phyloP scores from a whole-genome alignment of 1,284 basidiomycete species.

The Ganoderma leucocontextum region DNA sequence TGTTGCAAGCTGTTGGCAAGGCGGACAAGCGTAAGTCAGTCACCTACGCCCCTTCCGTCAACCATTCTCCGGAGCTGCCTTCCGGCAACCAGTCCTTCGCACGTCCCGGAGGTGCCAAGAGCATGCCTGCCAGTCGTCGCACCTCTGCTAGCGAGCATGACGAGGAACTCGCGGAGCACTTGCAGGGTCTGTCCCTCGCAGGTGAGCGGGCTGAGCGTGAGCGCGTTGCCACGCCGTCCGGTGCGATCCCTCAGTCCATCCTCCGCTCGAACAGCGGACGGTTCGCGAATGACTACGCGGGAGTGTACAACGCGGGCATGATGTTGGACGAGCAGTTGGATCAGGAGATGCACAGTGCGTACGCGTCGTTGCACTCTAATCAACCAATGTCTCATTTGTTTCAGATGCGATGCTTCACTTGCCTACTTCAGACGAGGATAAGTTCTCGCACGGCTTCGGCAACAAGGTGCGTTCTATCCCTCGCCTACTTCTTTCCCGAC shows the following conservation, averaged over 20 bases:
- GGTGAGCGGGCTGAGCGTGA: conserved; percentile 59
- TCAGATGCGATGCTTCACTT: conserved; percentile 91
- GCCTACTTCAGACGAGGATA: conserved; percentile 92
- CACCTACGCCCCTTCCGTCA: conserved; percentile 80
- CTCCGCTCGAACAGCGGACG: conserved; percentile 57
- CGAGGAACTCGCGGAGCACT: conserved; percentile 78
- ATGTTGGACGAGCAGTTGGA: conserved; percentile 91
- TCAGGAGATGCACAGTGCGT: conserved; percentile 89
- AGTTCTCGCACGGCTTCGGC: conserved; percentile 67
- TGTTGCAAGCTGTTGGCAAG: conserved; percentile 71
- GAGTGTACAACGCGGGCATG: conserved; percentile 81
- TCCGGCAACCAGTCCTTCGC: conserved; percentile 60
- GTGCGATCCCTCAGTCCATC: conserved; percentile 49
- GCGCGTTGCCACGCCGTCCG: conserved; percentile 35
- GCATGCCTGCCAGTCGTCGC: conserved; percentile 88
- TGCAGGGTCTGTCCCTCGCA: conserved; percentile 71
- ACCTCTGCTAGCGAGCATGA: conserved; percentile 83
- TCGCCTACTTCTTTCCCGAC: neutral
- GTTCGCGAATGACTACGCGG: conserved; percentile 60
- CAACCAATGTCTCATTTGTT: conserved; percentile 32
- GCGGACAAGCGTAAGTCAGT: conserved; percentile 87
- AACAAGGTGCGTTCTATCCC: conserved; percentile 64
- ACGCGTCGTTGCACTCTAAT: conserved; percentile 11
- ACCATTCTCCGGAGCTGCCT: conserved; percentile 72
- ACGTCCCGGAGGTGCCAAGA: conserved; percentile 79